Percentiles rank a stretch among this genome's conserved stretches.
phyloP scores from a whole-genome alignment of 192 early-diverging fungal genomes.

The Tieghemiomyces parasiticus region DNA sequence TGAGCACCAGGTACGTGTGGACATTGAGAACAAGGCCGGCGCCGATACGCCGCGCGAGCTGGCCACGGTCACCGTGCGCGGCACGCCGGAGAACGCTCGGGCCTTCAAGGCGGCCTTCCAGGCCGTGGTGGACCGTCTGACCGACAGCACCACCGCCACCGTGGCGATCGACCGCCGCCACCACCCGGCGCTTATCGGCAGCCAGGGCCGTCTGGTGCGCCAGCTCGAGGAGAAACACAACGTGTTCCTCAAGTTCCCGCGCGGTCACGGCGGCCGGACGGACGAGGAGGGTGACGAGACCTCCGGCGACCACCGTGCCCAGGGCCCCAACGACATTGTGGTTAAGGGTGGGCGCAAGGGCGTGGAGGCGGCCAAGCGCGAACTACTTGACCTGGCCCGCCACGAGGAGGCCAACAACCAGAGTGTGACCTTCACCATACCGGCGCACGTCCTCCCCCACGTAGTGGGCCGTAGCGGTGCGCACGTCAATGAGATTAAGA shows the following conservation, averaged over 20 bases:
- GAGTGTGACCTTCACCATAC: conserved; percentile 43
- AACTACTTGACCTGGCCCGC: conserved; percentile 68
- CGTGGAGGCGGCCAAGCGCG: conserved; percentile 58
- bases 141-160: conserved; percentile 40
- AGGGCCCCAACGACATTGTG: too few species aligned
- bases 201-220: conserved; percentile 50
- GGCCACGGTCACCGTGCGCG: conserved; percentile 48
- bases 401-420: conserved; percentile 68
- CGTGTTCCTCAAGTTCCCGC: conserved; percentile 57
- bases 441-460: conserved; percentile 46
- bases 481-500: conserved; percentile 60
- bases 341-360: conserved; percentile 77
- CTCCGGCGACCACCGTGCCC: conserved; percentile 5
- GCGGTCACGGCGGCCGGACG: conserved; percentile 30
- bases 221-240: conserved; percentile 62
- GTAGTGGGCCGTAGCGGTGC: conserved; percentile 65
- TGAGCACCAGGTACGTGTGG: conserved; percentile 57
- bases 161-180: conserved; percentile 41
- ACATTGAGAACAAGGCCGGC: conserved; percentile 31
- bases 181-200: conserved; percentile 57
- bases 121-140: conserved; percentile 43
- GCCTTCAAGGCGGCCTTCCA: conserved; percentile 56
- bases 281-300: conserved; percentile 24
- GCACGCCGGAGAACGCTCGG: conserved; percentile 58
- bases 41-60: neutral